Percentiles rank a stretch among this genome's conserved stretches.
These are phyloP conservation scores for Lachancea thermotolerans DNA, from an alignment of 805 yeast genomes.

Conservation along the genomic window DNA sequence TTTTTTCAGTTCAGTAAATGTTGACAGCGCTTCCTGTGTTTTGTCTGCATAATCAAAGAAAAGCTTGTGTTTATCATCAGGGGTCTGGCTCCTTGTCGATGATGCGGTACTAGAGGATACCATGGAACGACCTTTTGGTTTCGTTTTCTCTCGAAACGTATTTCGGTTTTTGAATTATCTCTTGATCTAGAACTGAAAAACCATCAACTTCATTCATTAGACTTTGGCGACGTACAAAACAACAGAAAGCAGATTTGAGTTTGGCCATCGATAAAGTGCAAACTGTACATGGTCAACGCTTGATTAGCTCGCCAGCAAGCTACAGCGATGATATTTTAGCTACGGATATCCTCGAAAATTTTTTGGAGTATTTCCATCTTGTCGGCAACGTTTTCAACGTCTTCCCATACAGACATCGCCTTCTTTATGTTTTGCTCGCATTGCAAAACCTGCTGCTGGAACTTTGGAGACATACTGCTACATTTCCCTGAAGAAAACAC, in stretches of 20 bases:
- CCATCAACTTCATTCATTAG: not conserved
- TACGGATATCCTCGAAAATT: slow-evolving; percentile 3
- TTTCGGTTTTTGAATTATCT: not conserved
- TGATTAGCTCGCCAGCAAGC: slow-evolving; percentile 1
- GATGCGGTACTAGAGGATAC: slow-evolving; percentile 3
- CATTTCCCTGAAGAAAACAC: slow-evolving; percentile 27
- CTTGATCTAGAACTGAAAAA: not conserved
- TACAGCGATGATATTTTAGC: not conserved
- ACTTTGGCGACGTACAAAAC: slow-evolving; percentile 2
- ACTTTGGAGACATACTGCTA: slow-evolving; percentile 15
- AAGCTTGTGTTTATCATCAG: slow-evolving; percentile 7
- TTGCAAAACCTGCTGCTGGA: slow-evolving; percentile 18
- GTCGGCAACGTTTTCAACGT: slow-evolving; percentile 9
- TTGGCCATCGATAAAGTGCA: not conserved
- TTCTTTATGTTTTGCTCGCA: slow-evolving; percentile 18
- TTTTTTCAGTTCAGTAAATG: slow-evolving; percentile 49
- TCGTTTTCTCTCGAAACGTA: not conserved
- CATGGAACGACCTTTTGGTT: not conserved
- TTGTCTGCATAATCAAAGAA: slow-evolving; percentile 42
- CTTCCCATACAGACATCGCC: slow-evolving; percentile 21
- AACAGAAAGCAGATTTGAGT: not conserved
- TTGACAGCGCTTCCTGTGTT: slow-evolving; percentile 59
- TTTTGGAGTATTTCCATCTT: slow-evolving; percentile 9
- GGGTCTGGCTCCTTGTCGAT: not conserved
- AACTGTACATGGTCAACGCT: not conserved